Percentiles rank a stretch among this genome's conserved stretches.
Conservation (phyloP, 116 monocot species). For the Trichopus zeylanicus region DNA sequence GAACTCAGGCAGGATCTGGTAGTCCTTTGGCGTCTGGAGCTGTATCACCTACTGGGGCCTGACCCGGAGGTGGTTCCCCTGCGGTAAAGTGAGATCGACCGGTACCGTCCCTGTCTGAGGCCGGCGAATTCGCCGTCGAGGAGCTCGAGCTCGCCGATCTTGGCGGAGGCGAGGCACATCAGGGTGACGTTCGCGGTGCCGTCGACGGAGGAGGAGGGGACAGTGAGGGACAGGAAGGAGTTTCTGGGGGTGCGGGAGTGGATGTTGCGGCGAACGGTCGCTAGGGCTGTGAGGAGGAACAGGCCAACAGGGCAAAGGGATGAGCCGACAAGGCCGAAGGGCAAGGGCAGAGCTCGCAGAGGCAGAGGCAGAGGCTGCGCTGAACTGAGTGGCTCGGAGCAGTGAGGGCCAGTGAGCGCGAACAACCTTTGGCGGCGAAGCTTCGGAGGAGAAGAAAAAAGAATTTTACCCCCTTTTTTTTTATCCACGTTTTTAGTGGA, state of each 20-base stretch:
- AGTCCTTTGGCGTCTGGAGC: slow-evolving; percentile 21
- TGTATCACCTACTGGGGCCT: background rate
- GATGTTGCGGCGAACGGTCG: background rate
- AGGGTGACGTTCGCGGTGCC: slow-evolving; percentile 3
- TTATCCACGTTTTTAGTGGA: too few species aligned
- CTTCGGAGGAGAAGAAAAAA: too few species aligned
- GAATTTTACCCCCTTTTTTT: too few species aligned
- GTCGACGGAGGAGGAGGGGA: background rate
- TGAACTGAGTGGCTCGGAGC: too few species aligned
- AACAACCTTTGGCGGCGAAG: too few species aligned
- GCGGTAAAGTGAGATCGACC: background rate
- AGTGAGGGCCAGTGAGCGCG: too few species aligned
- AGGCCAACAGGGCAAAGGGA: too few species aligned
- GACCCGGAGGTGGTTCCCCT: background rate
- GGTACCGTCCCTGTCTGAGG: slow-evolving; percentile 7
- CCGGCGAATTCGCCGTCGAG: slow-evolving; percentile 6
- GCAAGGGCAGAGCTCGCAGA: too few species aligned
- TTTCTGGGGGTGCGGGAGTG: background rate
- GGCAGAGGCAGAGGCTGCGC: too few species aligned
- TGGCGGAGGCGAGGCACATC: slow-evolving; percentile 9
- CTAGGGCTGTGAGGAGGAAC: slow-evolving; percentile 10
- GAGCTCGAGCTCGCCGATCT: background rate
- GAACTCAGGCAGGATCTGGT: slow-evolving; percentile 37
- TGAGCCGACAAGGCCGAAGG: too few species aligned
- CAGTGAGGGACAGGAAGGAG: background rate